Base-by-base conservation (phyloP, 495 filamentous ascomycete species). In the Penicillium tannophilum region DNA sequence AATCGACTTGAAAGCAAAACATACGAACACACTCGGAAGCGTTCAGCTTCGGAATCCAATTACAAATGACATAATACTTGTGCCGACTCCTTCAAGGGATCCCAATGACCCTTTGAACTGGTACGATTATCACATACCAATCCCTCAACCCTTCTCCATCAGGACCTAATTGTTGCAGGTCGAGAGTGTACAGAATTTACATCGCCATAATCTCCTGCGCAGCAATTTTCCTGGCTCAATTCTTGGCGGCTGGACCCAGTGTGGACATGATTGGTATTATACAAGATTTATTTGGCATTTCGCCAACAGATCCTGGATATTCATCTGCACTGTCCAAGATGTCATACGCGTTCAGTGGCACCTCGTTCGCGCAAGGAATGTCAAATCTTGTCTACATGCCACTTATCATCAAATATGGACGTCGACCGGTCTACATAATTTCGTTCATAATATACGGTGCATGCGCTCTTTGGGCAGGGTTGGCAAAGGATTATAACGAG, bases 341-440 rank as follows among this genome's bases (percentile, higher is more conserved):
- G 43, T 46, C 81, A n/a, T 84, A 75, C 61, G 79, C 82, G 62
- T 83, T 81, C 64, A 80, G 77, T 7, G 76, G 73, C 14, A 77
- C 76, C n/a, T 69, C 81, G 16, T 65, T 84, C 9, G 39, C 76
- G 33, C 74, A 81, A 63, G 80, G 81, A 2, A 61, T 74, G 14
- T 75, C 78, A 1, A 81, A 79, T 59, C 72, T 85, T 39, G 52
- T 84, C 23, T 83, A 81, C 77, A 77, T 84, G 60, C 82, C 82
- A 5, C 50, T 84, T 0, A 72, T 77, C 39, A 74, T 79, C 63
- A 84, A 80, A 63, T 82, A 77, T 61, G 82, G 82, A 8, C 71
- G 82, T 14, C 72, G 82, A 35, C 79, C 82, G 0, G 72, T 81
- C 3, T 85, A 83, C 54, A 60, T 84, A 44, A 31, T 74, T 36